Evolutionary conservation across 257 asterid genomes (phyloP).

Genomic region (Rehmannia glutinosa): DNA sequence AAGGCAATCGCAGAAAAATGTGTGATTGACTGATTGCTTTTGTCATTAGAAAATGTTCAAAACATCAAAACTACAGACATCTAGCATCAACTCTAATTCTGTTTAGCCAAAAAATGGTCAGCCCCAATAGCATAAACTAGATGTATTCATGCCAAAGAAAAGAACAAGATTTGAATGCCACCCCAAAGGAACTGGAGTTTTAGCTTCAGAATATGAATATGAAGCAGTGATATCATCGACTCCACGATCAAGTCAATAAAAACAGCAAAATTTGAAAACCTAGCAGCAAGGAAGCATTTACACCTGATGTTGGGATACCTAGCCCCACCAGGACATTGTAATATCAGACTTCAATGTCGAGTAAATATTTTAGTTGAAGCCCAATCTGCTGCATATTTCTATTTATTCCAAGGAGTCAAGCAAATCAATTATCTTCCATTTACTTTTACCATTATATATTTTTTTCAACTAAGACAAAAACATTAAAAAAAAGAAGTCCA

Average conservation of each 20-base stretch:
- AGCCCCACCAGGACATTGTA: background rate
- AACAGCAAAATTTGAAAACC: background rate
- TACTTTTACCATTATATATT: background rate
- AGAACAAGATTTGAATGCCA: background rate
- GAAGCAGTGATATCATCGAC: background rate
- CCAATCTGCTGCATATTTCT: background rate
- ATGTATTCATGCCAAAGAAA: background rate
- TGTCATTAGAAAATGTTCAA: slow-evolving; percentile 7
- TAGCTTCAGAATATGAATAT: background rate
- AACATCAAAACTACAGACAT: slow-evolving; percentile 12
- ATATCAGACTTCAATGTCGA: background rate
- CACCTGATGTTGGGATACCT: background rate
- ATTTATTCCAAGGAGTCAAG: background rate
- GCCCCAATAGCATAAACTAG: background rate
- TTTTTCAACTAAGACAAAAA: background rate
- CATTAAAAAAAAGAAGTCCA: background rate
- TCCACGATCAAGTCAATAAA: slow-evolving; percentile 5
- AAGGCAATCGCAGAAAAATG: slow-evolving; percentile 11
- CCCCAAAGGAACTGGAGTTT: slow-evolving; percentile 6
- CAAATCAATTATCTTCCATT: slow-evolving; percentile 6
- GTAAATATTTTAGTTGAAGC: background rate
- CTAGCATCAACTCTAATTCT: slow-evolving; percentile 10
- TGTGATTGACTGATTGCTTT: slow-evolving; percentile 4
- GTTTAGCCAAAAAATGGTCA: background rate
- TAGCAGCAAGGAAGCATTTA: background rate